A percentile compares a stretch with the other conserved stretches of the same genome.
Evolutionary conservation across 1,139 yeast species (phyloP).

Genomic region (Oligophagozyma castellii): DNA sequence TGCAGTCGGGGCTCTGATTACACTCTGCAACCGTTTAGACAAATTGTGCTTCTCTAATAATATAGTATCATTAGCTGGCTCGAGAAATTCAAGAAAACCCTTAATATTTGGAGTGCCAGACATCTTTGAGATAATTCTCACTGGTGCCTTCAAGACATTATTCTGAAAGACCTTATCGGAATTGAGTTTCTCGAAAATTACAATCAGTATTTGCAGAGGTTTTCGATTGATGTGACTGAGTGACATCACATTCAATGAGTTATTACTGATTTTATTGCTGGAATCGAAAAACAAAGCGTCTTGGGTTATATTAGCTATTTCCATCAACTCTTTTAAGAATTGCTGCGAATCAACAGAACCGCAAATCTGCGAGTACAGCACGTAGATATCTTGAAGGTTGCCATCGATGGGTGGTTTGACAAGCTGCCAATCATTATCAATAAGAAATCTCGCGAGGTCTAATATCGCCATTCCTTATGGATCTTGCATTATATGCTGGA

Average conservation of each 20-base stretch:
- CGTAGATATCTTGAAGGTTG: conserved; percentile 4
- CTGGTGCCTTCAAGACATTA: too few relatives aligned
- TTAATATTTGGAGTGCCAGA: too few relatives aligned
- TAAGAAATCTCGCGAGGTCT: too few relatives aligned
- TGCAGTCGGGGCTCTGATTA: conserved; percentile 1
- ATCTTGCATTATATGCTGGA: too few relatives aligned
- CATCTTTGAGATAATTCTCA: too few relatives aligned
- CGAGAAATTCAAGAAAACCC: too few relatives aligned
- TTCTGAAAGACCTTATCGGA: too few relatives aligned
- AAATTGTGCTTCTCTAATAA: neutral
- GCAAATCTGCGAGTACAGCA: too few relatives aligned
- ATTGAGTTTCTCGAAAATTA: neutral
- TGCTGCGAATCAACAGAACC: neutral
- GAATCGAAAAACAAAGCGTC: neutral
- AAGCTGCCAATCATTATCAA: conserved; percentile 6
- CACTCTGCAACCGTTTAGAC: neutral
- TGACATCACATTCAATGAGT: neutral
- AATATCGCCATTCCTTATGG: too few relatives aligned
- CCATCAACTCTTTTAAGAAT: neutral
- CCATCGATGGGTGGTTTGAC: conserved; percentile 6
- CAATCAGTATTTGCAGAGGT: neutral
- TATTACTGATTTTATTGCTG: neutral
- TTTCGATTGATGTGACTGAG: neutral
- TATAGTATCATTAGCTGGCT: neutral
- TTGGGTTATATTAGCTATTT: neutral